Conservation (phyloP, 441 rosid genomes). For the Rhodomyrtus psidioides region DNA sequence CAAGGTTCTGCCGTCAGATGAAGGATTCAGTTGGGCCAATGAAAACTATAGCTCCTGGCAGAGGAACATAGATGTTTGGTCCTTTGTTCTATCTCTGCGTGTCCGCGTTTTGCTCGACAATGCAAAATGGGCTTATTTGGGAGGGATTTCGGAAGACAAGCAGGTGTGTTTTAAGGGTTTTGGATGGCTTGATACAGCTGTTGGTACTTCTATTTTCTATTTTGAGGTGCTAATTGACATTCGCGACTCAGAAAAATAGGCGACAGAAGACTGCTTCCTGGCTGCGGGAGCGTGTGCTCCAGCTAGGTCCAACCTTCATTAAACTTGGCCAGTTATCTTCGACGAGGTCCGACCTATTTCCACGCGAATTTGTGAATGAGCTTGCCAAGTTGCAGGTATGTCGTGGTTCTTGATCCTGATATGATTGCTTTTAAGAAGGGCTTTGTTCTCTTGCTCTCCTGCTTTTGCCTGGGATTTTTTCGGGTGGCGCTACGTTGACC, state of each 20-base stretch:
- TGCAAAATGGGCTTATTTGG: constrained; percentile 77
- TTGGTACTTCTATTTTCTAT: background rate
- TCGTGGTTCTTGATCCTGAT: background rate
- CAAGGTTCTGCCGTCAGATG: constrained; percentile 78
- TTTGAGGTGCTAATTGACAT: constrained; percentile 2
- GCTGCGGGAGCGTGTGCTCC: constrained; percentile 80
- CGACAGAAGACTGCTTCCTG: constrained; percentile 77
- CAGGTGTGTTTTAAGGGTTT: constrained; percentile 33
- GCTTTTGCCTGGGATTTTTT: background rate
- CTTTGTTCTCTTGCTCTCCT: background rate
- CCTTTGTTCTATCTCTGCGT: constrained; percentile 64
- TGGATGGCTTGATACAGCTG: background rate
- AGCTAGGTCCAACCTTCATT: constrained; percentile 96
- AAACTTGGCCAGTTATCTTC: constrained; percentile 94
- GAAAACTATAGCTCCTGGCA: constrained; percentile 73
- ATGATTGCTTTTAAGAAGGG: background rate
- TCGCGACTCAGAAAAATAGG: constrained; percentile 47
- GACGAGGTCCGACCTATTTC: constrained; percentile 86
- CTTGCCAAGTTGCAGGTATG: constrained; percentile 93
- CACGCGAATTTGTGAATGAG: constrained; percentile 86
- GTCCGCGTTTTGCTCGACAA: constrained; percentile 69
- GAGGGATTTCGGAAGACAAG: constrained; percentile 74
- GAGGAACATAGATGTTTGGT: constrained; percentile 85
- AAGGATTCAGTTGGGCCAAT: constrained; percentile 92
- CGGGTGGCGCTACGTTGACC: background rate